Evolutionary conservation across 306 rosid genomes (phyloP).

Genomic region (Pyrus bretschneideri): DNA sequence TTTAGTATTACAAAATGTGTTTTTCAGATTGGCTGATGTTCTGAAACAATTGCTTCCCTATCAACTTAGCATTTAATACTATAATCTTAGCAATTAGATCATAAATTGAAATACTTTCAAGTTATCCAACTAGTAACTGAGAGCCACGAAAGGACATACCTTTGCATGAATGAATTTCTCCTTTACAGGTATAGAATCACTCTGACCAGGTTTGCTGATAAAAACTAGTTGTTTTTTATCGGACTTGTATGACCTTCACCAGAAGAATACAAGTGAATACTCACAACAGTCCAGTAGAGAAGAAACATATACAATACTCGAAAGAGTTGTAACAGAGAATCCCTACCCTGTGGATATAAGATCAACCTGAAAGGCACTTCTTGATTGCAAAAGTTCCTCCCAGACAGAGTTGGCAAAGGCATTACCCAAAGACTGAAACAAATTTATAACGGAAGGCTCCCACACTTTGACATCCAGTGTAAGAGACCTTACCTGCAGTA

Average conservation of each 20-base stretch:
- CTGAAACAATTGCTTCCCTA: neutral
- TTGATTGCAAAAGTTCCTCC: conserved; percentile 95
- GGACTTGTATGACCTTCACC: conserved; percentile 66
- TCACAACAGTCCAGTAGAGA: conserved; percentile 21
- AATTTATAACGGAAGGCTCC: conserved; percentile 93
- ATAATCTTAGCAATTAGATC: neutral
- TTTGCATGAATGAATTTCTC: conserved; percentile 98
- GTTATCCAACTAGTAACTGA: neutral
- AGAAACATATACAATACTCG: neutral
- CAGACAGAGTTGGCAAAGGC: conserved; percentile 93
- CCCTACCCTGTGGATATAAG: conserved; percentile 82
- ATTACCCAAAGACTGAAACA: conserved; percentile 97
- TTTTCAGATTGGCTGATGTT: neutral
- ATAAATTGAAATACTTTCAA: neutral
- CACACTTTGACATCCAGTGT: conserved; percentile 97
- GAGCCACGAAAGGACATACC: conserved; percentile 36
- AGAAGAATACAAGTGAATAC: conserved; percentile 25
- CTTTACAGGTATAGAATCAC: conserved; percentile 86
- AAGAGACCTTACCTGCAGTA: conserved; percentile 85
- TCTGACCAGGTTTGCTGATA: conserved; percentile 70
- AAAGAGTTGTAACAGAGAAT: conserved; percentile 26
- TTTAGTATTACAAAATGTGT: neutral
- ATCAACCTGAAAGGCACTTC: conserved; percentile 86
- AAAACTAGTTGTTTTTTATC: conserved; percentile 56
- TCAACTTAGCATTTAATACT: neutral